Percentiles rank a stretch among this genome's conserved stretches.
Conservation (phyloP, 2,329 filamentous ascomycete genomes). For the Paraconiothyrium brasiliense region DNA sequence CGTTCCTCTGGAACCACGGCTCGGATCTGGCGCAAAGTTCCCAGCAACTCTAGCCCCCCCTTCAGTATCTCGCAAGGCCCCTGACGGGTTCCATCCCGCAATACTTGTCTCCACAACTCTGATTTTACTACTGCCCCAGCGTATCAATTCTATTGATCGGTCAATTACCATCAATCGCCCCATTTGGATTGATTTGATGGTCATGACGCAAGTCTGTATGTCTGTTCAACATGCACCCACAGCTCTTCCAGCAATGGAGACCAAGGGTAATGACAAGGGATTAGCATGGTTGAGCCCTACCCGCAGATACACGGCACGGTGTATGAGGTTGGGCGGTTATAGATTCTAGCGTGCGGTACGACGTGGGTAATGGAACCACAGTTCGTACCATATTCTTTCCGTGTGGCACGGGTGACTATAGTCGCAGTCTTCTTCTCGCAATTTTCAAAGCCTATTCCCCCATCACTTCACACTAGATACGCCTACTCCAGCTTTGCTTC, state of each 20-base stretch:
- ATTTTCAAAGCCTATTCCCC: background rate
- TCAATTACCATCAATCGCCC: background rate
- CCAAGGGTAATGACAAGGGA: background rate
- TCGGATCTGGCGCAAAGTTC: background rate
- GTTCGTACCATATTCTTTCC: background rate
- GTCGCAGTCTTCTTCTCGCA: background rate
- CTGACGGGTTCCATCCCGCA: background rate
- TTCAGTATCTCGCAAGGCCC: background rate
- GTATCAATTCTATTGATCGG: background rate
- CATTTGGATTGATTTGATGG: too few species aligned
- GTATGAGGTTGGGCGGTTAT: background rate
- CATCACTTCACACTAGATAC: background rate
- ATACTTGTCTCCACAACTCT: background rate
- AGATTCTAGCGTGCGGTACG: background rate
- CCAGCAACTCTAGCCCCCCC: background rate
- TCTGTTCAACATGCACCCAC: background rate
- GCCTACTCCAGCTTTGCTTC: background rate
- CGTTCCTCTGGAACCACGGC: background rate
- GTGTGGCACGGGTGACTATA: background rate
- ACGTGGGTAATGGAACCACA: background rate
- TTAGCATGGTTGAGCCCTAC: background rate
- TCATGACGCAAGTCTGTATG: background rate
- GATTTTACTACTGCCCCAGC: background rate
- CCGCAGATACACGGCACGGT: background rate
- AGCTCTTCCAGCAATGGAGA: background rate